phyloP scores from a whole-genome alignment of 169 alveolate species.

The Cryptosporidium canis region DNA sequence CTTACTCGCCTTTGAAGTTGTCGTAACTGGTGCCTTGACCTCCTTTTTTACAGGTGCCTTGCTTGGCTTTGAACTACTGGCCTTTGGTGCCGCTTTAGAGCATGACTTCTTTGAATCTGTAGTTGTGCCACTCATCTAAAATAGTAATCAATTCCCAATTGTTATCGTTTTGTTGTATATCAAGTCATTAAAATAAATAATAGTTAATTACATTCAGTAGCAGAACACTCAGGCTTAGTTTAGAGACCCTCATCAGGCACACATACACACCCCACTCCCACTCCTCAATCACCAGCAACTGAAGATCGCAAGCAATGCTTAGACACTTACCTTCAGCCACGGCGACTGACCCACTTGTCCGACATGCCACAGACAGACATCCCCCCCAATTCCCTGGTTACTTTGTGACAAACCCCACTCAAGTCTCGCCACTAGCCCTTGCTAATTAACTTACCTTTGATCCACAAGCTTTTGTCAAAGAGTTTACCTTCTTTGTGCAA shows the following conservation, averaged over 20 bases:
- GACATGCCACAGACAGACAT: background rate
- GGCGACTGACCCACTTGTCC: too few species aligned
- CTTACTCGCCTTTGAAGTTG: background rate
- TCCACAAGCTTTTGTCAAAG: background rate
- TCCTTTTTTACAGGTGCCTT: background rate
- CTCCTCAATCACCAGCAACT: too few species aligned
- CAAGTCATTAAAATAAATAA: background rate
- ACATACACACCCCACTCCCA: too few species aligned
- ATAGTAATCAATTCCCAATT: background rate
- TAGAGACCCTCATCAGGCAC: too few species aligned
- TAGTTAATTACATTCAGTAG: too few species aligned
- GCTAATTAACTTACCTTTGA: constrained; percentile 9
- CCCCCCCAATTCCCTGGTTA: background rate
- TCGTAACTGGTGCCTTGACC: background rate
- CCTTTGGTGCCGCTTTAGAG: constrained; percentile 7
- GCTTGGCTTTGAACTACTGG: constrained; percentile 9
- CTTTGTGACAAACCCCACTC: background rate
- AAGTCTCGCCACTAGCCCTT: background rate
- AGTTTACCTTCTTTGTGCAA: constrained; percentile 1
- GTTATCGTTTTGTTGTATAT: background rate
- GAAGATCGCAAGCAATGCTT: too few species aligned
- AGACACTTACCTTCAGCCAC: too few species aligned
- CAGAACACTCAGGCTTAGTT: too few species aligned
- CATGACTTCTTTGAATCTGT: constrained; percentile 19
- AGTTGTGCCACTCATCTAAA: constrained; percentile 15